Evolutionary conservation across 768 basidiomycete genomes (phyloP), one percentile per base, ranked within the genome.

Genomic region (Jaapia argillacea): DNA sequence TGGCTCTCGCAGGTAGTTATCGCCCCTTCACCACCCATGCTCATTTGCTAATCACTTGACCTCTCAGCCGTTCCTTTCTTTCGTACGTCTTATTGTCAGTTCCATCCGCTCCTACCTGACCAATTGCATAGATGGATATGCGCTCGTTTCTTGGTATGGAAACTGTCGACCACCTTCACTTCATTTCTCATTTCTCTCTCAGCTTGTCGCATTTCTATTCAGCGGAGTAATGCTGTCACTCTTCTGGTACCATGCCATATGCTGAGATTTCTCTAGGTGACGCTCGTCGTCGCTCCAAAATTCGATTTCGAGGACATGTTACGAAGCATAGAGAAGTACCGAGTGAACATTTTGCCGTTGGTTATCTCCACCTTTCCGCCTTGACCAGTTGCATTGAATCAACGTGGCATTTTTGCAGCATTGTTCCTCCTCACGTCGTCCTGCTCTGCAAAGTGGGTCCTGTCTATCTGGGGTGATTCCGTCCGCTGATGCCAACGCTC

Each of bases 1-100:
- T 75, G 14, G 64, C 63, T 2, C 57, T 75, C 26, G 79, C 71
- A 51, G 72, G 82, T 81, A 27, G 24, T 48, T 49, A 6, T 6
- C 6, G 20, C 6, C 12, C 2, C 14, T 24, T 5, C 31, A 28
- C 2, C 39, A 4, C 14, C n/a, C n/a, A n/a, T n/a, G n/a, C n/a
- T n/a, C n/a, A n/a, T 5, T 35, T n/a, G n/a, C n/a, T n/a, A 6
- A 40, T 43, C 13, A 58, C 47, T n/a, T n/a, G 24, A 24, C 10
- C 13, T n/a, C n/a, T 6, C 44, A 58, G 59, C 52, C n/a, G 49
- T 60, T 4, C 59, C 59, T 2, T 56, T 60, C 41, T 61, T 54
- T 31, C 59, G 59, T 60, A 28, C 40, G 58, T 49, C 10, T 16
- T 4, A 36, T 6, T 28, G 6, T n/a, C 21, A 10, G 28, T 4